Evolutionary conservation across 2,329 filamentous ascomycete genomes (phyloP).

Genomic region (Clonostachys sp.): DNA sequence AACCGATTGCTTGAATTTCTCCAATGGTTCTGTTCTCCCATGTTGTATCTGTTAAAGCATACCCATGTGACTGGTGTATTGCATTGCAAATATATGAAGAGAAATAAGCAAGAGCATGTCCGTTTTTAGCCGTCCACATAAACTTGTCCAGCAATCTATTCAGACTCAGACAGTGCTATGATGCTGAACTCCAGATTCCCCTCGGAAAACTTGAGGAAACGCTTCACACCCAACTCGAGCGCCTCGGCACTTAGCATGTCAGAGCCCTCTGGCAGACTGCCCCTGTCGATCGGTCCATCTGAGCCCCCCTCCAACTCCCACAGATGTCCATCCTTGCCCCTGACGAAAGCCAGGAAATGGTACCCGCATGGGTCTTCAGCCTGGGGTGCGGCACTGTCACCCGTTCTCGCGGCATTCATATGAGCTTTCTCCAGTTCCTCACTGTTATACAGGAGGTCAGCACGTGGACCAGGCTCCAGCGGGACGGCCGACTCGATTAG

Average conservation of each 20-base stretch:
- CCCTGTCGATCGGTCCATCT: slow-evolving; percentile 69
- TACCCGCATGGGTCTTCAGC: slow-evolving; percentile 60
- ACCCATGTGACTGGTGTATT: no score
- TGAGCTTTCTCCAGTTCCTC: slow-evolving; percentile 69
- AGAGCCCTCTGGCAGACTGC: slow-evolving; percentile 45
- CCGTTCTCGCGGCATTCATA: slow-evolving; percentile 60
- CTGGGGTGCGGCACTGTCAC: slow-evolving; percentile 61
- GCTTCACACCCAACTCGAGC: slow-evolving; percentile 52
- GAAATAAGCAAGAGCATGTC: no score
- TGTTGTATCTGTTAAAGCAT: no score
- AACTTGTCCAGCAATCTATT: no score
- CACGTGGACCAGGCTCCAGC: slow-evolving; percentile 55
- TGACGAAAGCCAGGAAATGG: slow-evolving; percentile 81
- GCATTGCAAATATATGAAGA: no score
- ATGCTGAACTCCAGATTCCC: slow-evolving; percentile 32
- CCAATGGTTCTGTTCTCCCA: no score
- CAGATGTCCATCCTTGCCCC: slow-evolving; percentile 55
- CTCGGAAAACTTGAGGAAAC: slow-evolving; percentile 29
- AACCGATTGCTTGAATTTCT: no score
- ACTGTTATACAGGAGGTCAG: slow-evolving; percentile 67
- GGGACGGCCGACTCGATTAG: slow-evolving; percentile 59
- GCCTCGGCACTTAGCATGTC: slow-evolving; percentile 64
- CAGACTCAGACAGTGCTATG: slow-evolving; percentile 22
- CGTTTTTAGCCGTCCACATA: no score
- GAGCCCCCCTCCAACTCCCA: slow-evolving; percentile 79